A percentile compares a stretch with the other conserved stretches of the same genome.
These are phyloP conservation scores for Talaromyces nanjingensis DNA, from an alignment of 495 filamentous ascomycete genomes.

Conservation along the genomic window DNA sequence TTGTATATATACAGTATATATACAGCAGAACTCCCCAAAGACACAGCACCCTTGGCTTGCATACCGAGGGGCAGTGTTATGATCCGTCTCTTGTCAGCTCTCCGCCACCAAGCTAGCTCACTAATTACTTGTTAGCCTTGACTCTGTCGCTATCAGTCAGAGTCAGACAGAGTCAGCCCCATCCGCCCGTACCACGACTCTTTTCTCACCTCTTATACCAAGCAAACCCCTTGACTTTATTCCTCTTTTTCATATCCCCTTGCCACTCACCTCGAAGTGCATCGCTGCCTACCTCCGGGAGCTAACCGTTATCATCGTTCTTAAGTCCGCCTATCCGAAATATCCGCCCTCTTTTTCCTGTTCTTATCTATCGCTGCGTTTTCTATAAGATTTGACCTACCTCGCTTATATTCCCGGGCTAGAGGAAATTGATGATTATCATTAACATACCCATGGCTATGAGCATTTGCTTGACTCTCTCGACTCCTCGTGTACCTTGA, in stretches of 20 bases:
- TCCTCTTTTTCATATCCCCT: background rate
- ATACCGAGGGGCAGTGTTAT: background rate
- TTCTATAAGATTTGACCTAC: background rate
- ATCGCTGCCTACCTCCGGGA: background rate
- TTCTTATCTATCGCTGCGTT: background rate
- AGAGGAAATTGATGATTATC: background rate
- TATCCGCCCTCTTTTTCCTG: background rate
- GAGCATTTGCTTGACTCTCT: background rate
- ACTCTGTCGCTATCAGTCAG: background rate
- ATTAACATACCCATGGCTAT: background rate
- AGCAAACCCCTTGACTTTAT: background rate
- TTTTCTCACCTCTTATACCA: background rate
- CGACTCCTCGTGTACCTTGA: background rate
- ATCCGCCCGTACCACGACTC: background rate
- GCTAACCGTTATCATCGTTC: background rate
- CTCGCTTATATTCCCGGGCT: background rate
- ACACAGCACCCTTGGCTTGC: background rate
- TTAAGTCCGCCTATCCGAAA: background rate
- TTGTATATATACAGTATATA: background rate
- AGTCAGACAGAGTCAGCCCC: background rate
- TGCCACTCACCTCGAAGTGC: background rate
- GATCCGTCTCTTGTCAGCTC: background rate
- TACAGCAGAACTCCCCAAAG: background rate
- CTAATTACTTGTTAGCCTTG: background rate
- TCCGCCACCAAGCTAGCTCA: background rate